Base-by-base conservation (phyloP, 1,139 yeast genomes). In the Insectozyma bohioensis region DNA sequence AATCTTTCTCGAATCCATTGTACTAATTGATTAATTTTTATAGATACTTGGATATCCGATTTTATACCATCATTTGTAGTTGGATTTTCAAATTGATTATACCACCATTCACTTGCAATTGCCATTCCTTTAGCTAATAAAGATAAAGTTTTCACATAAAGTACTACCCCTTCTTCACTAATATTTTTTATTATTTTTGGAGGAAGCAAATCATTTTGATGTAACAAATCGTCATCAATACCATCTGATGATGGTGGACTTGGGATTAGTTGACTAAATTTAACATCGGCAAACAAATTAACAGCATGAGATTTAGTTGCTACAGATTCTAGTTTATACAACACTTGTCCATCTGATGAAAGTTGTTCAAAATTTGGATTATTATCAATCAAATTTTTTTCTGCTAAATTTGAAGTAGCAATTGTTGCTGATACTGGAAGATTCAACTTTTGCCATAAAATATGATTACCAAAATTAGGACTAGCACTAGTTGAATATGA, bases 281-380 rank as follows among this genome's bases (percentile, higher is more conserved):
- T 92, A 16, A 88, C 90, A 46, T 88, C 96, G 0, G 97, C 97
- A 63, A 84, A 88, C 24, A 88, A 66, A 45, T 82, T 81, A 14
- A 92, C 80, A 0, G 95, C 95, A 54, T 87, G 94, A 0, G 96
- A 87, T 61, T 87, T 87, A 1, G 95, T 87, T 4, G 95, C 87
- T 32, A 87, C 61, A 2, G 80, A 71, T 54, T 90, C 97, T 39
- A 92, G 64, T 35, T 70, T 72, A 30, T 61, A 57, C 60, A 51
- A 62, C 31, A 59, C 71, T 49, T 43, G 37, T 39, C 69, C 73
- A 38, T 71, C 76, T 4, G 27, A 14, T 5, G 30, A 12, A 7
- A 20, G 18, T 9, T 14, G 12, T 12, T 8, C 33, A 26, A 12
- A 16, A 11, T 24, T 14, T 39, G 13, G 8, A 10, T 15, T 31